Conservation (phyloP, 176 grass and related monocot genomes). For the Hordeum vulgare region DNA sequence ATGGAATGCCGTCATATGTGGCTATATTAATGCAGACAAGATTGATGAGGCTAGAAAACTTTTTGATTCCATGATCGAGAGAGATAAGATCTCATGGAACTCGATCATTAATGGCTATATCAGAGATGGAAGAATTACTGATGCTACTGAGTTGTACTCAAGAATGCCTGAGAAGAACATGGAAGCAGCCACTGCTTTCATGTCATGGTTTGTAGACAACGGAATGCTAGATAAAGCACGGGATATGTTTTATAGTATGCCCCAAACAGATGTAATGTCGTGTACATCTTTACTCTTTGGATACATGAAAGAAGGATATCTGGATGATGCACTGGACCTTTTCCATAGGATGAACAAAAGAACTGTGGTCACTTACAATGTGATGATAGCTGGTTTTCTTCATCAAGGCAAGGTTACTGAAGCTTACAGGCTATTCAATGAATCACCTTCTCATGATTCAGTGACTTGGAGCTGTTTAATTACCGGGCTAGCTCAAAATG, state of each 20-base stretch:
- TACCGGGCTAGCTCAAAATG: conserved; percentile 44
- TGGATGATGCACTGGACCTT: conserved; percentile 45
- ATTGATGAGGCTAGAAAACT: conserved; percentile 39
- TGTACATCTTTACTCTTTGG: conserved; percentile 60
- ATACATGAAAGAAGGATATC: conserved; percentile 54
- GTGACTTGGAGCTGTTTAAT: conserved; percentile 57
- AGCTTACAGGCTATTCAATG: conserved; percentile 56
- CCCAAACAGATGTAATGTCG: conserved; percentile 36
- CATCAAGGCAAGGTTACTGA: conserved; percentile 46
- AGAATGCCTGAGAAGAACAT: conserved; percentile 55
- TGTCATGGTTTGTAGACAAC: conserved; percentile 54
- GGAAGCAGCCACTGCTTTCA: conserved; percentile 50
- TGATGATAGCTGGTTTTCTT: conserved; percentile 63
- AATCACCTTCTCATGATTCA: conserved; percentile 38
- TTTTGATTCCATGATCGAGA: conserved; percentile 49
- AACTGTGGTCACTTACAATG: conserved; percentile 49
- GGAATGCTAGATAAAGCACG: conserved; percentile 51
- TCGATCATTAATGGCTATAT: conserved; percentile 53
- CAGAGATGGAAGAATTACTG: conserved; percentile 44
- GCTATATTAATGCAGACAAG: conserved; percentile 35
- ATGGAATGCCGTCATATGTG: conserved; percentile 49
- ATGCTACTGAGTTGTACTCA: conserved; percentile 44
- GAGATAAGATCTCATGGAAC: conserved; percentile 63
- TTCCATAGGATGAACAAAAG: conserved; percentile 46
- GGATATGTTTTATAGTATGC: conserved; percentile 43